Evolutionary conservation across 73 alveolate genomes (phyloP).

Genomic region (Durusdinium trenchii): DNA sequence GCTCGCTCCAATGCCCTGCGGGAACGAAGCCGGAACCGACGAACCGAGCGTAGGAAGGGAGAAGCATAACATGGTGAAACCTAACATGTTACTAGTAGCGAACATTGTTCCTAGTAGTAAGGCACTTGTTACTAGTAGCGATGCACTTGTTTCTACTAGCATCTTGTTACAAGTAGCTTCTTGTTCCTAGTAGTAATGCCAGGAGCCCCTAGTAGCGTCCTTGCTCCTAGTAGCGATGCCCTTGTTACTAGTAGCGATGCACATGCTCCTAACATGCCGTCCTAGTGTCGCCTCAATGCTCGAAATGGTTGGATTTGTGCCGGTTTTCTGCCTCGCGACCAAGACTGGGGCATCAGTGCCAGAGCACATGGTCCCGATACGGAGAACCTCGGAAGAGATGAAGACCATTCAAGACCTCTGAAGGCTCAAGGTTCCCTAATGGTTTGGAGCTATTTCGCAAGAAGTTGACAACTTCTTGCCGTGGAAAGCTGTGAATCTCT

Average conservation of each 20-base stretch:
- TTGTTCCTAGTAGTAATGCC: too few species aligned
- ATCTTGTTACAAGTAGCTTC: too few species aligned
- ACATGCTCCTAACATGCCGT: neutral
- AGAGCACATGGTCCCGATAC: constrained; percentile 85
- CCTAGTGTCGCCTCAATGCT: neutral
- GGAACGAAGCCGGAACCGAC: neutral
- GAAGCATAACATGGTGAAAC: too few species aligned
- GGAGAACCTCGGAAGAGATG: constrained; percentile 22
- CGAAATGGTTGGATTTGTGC: neutral
- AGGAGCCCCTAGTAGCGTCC: too few species aligned
- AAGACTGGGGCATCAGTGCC: constrained; percentile 83
- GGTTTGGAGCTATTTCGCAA: neutral
- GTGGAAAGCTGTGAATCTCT: too few species aligned
- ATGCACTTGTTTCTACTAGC: too few species aligned
- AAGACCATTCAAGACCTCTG: neutral
- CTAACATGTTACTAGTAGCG: too few species aligned
- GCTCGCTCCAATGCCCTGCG: constrained; percentile 75
- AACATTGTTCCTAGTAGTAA: too few species aligned
- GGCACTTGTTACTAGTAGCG: too few species aligned
- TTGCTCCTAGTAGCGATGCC: too few species aligned
- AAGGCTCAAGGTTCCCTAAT: neutral
- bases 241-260: too few species aligned
- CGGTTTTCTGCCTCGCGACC: constrained; percentile 40
- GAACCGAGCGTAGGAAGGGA: neutral
- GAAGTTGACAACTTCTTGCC: neutral